Evolutionary conservation across 805 yeast species (phyloP).

Genomic region (Kregervanrija fluxuum): DNA sequence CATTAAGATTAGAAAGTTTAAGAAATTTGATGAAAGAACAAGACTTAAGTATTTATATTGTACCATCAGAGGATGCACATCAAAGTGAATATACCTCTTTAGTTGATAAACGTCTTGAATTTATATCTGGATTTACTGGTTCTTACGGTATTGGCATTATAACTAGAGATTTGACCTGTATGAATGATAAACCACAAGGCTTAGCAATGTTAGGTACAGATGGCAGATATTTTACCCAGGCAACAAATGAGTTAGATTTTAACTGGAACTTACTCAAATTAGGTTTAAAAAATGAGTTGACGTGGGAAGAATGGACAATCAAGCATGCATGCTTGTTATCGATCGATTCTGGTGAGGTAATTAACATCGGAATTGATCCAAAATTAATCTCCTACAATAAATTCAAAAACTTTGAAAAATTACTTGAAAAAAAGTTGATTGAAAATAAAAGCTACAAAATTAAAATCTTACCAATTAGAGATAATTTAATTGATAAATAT

Average conservation of each 20-base stretch:
- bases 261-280: constrained; percentile 53
- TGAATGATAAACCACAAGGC: constrained; percentile 49
- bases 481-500: constrained; percentile 41
- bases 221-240: constrained; percentile 55
- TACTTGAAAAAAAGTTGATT: constrained; percentile 25
- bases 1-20: constrained; percentile 49
- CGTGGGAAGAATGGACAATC: constrained; percentile 57
- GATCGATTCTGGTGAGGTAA: constrained; percentile 34
- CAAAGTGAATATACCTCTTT: constrained; percentile 54
- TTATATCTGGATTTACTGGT: constrained; percentile 54
- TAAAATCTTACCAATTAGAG: constrained; percentile 36
- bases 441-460: constrained; percentile 27
- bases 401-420: constrained; percentile 26
- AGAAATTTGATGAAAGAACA: constrained; percentile 57
- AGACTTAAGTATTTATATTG: constrained; percentile 57
- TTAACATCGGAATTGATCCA: constrained; percentile 41
- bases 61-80: constrained; percentile 57
- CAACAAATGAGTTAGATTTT: constrained; percentile 49
- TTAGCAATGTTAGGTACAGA: constrained; percentile 51
- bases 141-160: constrained; percentile 55
- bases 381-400: constrained; percentile 34
- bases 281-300: constrained; percentile 40
- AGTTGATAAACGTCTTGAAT: constrained; percentile 47
- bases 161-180: constrained; percentile 44
- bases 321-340: constrained; percentile 42